A percentile compares a stretch with the other conserved stretches of the same genome.
These are phyloP conservation scores for Gossypium anomalum DNA, from an alignment of 345 rosid species.

Conservation along the genomic window DNA sequence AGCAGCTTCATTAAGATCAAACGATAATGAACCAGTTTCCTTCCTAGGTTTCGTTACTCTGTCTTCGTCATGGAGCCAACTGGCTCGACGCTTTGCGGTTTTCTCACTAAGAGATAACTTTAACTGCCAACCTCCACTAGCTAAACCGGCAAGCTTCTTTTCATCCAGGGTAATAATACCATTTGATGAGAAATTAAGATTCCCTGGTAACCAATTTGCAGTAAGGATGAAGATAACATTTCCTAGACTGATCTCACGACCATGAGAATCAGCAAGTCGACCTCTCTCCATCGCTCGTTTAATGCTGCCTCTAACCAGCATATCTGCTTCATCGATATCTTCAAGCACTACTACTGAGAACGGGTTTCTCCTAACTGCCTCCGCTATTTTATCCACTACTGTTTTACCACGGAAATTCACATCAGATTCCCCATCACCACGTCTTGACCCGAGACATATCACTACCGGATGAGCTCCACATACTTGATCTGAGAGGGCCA, in stretches of 20 bases:
- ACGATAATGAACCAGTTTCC: constrained; percentile 43
- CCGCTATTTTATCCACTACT: constrained; percentile 67
- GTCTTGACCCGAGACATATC: constrained; percentile 56
- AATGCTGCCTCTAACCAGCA: constrained; percentile 60
- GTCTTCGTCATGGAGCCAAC: constrained; percentile 52
- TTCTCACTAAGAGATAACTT: constrained; percentile 55
- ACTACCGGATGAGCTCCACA: constrained; percentile 50
- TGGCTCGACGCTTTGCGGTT: constrained; percentile 67
- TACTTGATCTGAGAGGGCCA: constrained; percentile 60
- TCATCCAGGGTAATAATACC: constrained; percentile 43
- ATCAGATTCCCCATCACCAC: constrained; percentile 38
- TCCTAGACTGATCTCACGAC: constrained; percentile 90
- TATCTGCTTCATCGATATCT: constrained; percentile 83
- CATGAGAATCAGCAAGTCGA: constrained; percentile 78
- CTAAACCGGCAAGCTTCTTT: constrained; percentile 53
- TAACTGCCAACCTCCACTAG: constrained; percentile 62
- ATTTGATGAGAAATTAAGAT: constrained; percentile 28
- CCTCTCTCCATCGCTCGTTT: constrained; percentile 92
- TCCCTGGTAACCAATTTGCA: constrained; percentile 48
- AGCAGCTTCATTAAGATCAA: constrained; percentile 78
- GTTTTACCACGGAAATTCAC: constrained; percentile 74
- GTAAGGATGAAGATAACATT: constrained; percentile 83
- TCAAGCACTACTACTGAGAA: constrained; percentile 76
- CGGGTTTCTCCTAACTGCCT: constrained; percentile 78
- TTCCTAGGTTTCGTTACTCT: constrained; percentile 57